Conservation (phyloP, 805 yeast genomes). For the Candida piceae region DNA sequence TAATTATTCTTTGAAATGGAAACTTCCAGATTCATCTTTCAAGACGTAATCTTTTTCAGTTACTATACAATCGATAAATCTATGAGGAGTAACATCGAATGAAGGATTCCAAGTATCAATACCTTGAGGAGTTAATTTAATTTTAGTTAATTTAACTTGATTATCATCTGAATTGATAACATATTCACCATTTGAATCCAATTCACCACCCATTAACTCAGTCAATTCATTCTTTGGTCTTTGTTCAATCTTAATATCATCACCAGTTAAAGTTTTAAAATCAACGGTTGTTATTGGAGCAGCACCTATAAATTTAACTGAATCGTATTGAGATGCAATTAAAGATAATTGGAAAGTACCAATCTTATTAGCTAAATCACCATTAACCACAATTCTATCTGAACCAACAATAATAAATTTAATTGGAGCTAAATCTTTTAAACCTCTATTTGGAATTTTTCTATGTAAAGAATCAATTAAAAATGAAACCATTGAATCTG, state of each 20-base stretch:
- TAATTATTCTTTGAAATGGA: conserved; percentile 10
- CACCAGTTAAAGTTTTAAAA: conserved; percentile 58
- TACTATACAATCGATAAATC: conserved; percentile 79
- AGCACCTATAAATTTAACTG: conserved; percentile 83
- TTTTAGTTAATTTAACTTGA: conserved; percentile 37
- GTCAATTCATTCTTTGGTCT: conserved; percentile 80
- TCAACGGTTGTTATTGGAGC: conserved; percentile 95
- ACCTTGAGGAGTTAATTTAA: conserved; percentile 80
- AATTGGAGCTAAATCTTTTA: conserved; percentile 52
- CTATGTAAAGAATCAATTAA: conserved; percentile 46
- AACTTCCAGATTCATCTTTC: conserved; percentile 50
- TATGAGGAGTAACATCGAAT: conserved; percentile 87
- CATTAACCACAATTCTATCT: conserved; percentile 87
- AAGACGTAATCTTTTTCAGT: conserved; percentile 67
- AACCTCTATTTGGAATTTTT: conserved; percentile 18
- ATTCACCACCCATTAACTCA: conserved; percentile 62
- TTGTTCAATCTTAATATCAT: conserved; percentile 77
- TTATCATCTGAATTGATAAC: conserved; percentile 21
- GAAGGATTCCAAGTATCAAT: conserved; percentile 94
- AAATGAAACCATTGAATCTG: conserved; percentile 89
- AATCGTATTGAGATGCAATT: conserved; percentile 57
- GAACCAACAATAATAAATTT: conserved; percentile 92
- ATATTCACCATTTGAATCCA: conserved; percentile 31
- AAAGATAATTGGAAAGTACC: conserved; percentile 89
- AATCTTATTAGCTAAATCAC: conserved; percentile 94